Percentiles rank a stretch among this genome's conserved stretches.
phyloP scores from a whole-genome alignment of 768 basidiomycete species.

The Xerocomus spinulosus region DNA sequence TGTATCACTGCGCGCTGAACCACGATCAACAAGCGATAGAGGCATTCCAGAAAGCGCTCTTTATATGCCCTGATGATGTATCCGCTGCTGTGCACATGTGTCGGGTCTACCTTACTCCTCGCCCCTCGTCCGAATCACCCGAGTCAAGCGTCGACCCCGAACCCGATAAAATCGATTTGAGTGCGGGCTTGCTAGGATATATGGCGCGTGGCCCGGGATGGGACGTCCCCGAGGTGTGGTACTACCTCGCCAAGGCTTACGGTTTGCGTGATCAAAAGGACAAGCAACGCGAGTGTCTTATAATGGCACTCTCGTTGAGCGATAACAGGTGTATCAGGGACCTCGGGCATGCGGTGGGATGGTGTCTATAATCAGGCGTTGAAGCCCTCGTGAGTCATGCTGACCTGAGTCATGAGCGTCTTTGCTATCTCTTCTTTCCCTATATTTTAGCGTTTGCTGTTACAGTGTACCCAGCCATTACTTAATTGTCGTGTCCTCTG shows the following conservation, averaged over 20 bases:
- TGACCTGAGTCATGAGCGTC: background rate
- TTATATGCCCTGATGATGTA: constrained; percentile 76
- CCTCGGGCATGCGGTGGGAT: constrained; percentile 57
- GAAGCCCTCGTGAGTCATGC: background rate
- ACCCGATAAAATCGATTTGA: constrained; percentile 64
- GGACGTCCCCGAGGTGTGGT: constrained; percentile 96
- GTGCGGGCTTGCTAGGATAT: constrained; percentile 73
- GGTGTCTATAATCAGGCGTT: constrained; percentile 45
- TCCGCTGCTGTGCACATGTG: constrained; percentile 76
- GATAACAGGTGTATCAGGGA: constrained; percentile 64
- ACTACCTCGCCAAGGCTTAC: constrained; percentile 79
- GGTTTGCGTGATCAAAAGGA: constrained; percentile 68
- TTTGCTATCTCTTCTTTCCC: background rate
- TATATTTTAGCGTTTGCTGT: no score
- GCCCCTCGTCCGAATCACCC: constrained; percentile 15
- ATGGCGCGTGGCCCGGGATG: constrained; percentile 78
- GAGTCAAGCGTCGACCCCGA: constrained; percentile 20
- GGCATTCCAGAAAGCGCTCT: constrained; percentile 83
- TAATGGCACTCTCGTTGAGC: constrained; percentile 59
- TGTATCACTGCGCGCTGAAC: constrained; percentile 62
- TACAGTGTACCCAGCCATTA: no score
- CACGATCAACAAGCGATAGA: constrained; percentile 61
- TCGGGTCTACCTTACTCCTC: constrained; percentile 58
- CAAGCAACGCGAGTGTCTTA: constrained; percentile 70
- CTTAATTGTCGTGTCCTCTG: no score